Conservation (phyloP, 2,329 filamentous ascomycete species). For the Verruconis gallopava region DNA sequence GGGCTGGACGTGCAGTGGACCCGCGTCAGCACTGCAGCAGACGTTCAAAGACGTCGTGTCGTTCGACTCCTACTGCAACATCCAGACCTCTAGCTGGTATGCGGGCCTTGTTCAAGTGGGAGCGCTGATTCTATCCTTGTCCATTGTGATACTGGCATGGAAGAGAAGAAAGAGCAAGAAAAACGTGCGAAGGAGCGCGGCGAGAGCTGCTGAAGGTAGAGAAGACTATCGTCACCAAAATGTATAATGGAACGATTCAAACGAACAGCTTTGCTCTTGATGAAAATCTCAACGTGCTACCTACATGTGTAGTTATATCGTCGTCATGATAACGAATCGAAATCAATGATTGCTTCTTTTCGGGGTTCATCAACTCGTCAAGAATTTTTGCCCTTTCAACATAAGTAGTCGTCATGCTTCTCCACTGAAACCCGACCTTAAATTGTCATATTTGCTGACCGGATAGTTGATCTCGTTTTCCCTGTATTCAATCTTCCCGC, state of each 20-base stretch:
- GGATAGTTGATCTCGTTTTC: conserved; percentile 40
- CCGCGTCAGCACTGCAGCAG: conserved; percentile 24
- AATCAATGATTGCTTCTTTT: too few species aligned
- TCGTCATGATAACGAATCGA: too few species aligned
- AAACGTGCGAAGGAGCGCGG: conserved; percentile 12
- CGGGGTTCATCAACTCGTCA: too few species aligned
- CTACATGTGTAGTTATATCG: too few species aligned
- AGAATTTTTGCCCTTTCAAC: too few species aligned
- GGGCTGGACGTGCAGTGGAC: conserved; percentile 28
- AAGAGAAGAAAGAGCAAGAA: conserved; percentile 21
- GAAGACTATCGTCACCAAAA: neutral
- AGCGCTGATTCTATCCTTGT: conserved; percentile 18
- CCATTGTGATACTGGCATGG: conserved; percentile 20
- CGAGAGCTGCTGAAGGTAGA: neutral
- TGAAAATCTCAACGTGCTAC: too few species aligned
- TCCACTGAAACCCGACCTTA: conserved; percentile 22
- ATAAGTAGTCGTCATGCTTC: neutral
- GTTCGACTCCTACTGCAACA: conserved; percentile 23
- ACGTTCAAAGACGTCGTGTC: conserved; percentile 24
- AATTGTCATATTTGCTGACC: conserved; percentile 40
- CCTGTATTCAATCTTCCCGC: conserved; percentile 31
- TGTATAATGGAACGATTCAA: neutral
- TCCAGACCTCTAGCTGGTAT: conserved; percentile 25
- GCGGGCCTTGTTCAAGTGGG: conserved; percentile 23
- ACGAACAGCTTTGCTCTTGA: too few species aligned